Percentiles rank a stretch among this genome's conserved stretches.
phyloP scores from a whole-genome alignment of 805 yeast species.

The Ogataea philodendri region DNA sequence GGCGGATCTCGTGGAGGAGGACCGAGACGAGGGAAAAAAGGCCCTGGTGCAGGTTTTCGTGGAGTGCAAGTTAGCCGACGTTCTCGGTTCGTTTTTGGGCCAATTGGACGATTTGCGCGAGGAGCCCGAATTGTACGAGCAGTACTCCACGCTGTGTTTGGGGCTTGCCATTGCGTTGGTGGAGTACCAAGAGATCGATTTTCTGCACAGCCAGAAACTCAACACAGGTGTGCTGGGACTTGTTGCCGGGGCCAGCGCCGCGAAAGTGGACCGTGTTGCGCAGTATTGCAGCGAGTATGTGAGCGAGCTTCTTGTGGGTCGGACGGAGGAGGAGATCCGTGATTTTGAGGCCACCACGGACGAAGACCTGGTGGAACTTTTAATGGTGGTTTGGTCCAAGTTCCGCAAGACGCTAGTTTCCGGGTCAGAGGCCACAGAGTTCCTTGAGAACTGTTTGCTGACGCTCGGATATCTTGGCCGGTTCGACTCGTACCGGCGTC shows the following conservation, averaged over 20 bases:
- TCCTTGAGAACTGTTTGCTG: slow-evolving; percentile 16
- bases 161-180: slow-evolving; percentile 8
- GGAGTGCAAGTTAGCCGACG: slow-evolving; percentile 5
- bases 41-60: slow-evolving; percentile 6
- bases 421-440: slow-evolving; percentile 16
- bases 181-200: slow-evolving; percentile 4
- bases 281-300: slow-evolving; percentile 22
- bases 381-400: slow-evolving; percentile 15
- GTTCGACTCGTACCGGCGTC: neutral
- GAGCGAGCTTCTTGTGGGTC: slow-evolving; percentile 9
- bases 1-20: slow-evolving; percentile 13
- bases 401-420: slow-evolving; percentile 8
- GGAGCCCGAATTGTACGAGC: slow-evolving; percentile 4
- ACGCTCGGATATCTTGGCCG: slow-evolving; percentile 14
- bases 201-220: slow-evolving; percentile 2
- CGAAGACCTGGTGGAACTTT: slow-evolving; percentile 11
- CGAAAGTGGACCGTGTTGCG: slow-evolving; percentile 7
- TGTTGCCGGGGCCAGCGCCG: slow-evolving; percentile 1
- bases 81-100: slow-evolving; percentile 12
- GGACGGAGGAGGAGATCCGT: neutral
- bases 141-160: slow-evolving; percentile 11
- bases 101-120: slow-evolving; percentile 1
- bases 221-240: slow-evolving; percentile 7
- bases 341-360: slow-evolving; percentile 2
- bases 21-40: slow-evolving; percentile 4